Percentiles rank a stretch among this genome's conserved stretches.
phyloP scores from a whole-genome alignment of 1,284 basidiomycete genomes.

The Heterobasidion parviporum region DNA sequence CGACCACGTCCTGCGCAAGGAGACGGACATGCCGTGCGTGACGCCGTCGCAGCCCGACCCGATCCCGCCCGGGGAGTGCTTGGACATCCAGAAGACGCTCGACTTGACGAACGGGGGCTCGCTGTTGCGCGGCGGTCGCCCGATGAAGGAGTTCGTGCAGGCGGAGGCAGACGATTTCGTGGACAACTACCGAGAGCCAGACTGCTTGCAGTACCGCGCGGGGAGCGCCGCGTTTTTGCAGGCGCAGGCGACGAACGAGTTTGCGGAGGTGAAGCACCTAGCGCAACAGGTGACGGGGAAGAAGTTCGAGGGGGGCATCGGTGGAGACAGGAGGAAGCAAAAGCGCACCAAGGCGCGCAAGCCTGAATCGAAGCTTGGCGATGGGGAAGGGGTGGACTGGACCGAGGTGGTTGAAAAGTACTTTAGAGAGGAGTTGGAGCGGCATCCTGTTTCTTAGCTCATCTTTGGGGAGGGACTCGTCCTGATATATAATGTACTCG shows the following conservation, averaged over 20 bases:
- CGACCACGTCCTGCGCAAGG: constrained; percentile 88
- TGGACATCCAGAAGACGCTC: constrained; percentile 69
- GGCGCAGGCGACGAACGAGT: constrained; percentile 65
- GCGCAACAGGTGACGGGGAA: constrained; percentile 41
- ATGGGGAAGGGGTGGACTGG: constrained; percentile 4
- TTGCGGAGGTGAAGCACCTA: constrained; percentile 59
- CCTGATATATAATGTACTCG: too few relatives aligned
- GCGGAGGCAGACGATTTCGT: constrained; percentile 14
- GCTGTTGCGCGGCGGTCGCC: constrained; percentile 44
- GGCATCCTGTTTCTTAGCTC: too few relatives aligned
- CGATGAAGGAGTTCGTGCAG: constrained; percentile 34
- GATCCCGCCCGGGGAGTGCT: constrained; percentile 80
- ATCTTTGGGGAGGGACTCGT: too few relatives aligned
- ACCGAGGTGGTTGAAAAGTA: constrained; percentile 5
- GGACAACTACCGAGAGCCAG: constrained; percentile 41
- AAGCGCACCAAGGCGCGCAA: not conserved
- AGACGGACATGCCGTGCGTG: constrained; percentile 92
- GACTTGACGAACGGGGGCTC: constrained; percentile 60
- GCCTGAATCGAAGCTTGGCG: constrained; percentile 1
- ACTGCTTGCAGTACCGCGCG: constrained; percentile 60
- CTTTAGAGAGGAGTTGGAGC: not conserved
- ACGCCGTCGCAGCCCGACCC: constrained; percentile 86
- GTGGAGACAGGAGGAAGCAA: constrained; percentile 6
- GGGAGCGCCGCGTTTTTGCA: constrained; percentile 53
- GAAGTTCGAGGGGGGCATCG: constrained; percentile 28